Evolutionary conservation across 306 rosid species (phyloP).

Genomic region (Lathyrus aphaca): DNA sequence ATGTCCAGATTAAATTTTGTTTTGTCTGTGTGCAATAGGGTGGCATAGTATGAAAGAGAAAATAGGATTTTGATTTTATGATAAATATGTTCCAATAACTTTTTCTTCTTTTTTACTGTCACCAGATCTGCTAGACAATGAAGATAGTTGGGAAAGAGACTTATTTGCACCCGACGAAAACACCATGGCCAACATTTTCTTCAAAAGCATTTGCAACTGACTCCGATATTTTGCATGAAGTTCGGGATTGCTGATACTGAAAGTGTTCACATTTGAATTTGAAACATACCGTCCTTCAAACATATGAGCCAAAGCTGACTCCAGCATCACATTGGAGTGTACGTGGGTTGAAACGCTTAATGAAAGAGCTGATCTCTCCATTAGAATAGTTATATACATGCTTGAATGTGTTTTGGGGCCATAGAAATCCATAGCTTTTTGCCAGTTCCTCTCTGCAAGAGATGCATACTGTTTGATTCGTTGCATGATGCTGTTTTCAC

Average conservation of each 20-base stretch:
- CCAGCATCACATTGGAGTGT: slow-evolving; percentile 71
- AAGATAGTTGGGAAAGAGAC: slow-evolving; percentile 51
- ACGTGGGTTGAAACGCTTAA: slow-evolving; percentile 60
- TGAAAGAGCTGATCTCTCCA: slow-evolving; percentile 79
- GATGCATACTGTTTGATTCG: too few relatives aligned
- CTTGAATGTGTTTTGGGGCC: slow-evolving; percentile 72
- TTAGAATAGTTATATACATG: slow-evolving; percentile 75
- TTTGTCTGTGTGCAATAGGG: too few relatives aligned
- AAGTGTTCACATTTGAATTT: too few relatives aligned
- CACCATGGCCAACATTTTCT: slow-evolving; percentile 68
- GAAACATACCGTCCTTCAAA: slow-evolving; percentile 81
- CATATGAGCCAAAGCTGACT: slow-evolving; percentile 74
- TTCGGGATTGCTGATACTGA: slow-evolving; percentile 52
- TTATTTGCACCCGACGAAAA: slow-evolving; percentile 57
- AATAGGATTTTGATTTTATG: too few relatives aligned
- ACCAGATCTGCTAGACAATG: too few relatives aligned
- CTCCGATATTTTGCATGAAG: slow-evolving; percentile 70
- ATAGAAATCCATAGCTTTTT: too few relatives aligned
- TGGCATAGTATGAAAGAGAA: too few relatives aligned
- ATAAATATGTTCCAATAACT: too few relatives aligned
- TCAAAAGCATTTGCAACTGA: slow-evolving; percentile 86
- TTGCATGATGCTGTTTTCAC: too few relatives aligned
- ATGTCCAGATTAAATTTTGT: too few relatives aligned
- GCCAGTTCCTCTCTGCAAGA: too few relatives aligned
- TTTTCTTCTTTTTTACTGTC: too few relatives aligned